Percentiles rank a stretch among this genome's conserved stretches.
Conservation (phyloP, 345 rosid species). For the Eucalyptus shirleyi region DNA sequence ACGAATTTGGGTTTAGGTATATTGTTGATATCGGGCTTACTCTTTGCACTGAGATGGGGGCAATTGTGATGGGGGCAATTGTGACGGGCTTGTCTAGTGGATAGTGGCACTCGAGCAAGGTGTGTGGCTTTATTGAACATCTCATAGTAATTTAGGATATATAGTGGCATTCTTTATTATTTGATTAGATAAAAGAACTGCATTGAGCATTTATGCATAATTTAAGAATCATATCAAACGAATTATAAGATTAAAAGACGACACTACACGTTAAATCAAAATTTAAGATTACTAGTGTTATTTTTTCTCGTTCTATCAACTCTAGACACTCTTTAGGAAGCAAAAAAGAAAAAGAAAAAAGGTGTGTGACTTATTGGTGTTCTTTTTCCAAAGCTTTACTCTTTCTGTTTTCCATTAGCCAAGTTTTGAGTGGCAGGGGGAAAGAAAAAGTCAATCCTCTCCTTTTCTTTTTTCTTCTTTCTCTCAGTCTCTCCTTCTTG, state of each 20-base stretch:
- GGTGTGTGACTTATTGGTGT: neutral
- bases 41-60: neutral
- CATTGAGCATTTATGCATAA: neutral
- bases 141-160: neutral
- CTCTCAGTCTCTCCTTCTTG: neutral
- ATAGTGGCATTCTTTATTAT: neutral
- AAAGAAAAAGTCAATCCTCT: neutral
- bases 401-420: neutral
- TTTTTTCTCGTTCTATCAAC: neutral
- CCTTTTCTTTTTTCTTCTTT: neutral
- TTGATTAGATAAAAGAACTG: neutral
- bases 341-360: neutral
- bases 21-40: neutral
- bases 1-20: neutral
- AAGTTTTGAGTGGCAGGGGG: neutral
- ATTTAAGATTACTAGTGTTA: rapidly evolving
- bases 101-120: neutral
- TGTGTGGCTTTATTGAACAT: neutral
- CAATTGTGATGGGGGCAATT: neutral
- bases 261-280: neutral
- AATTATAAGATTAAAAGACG: neutral
- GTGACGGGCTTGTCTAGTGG: neutral
- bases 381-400: neutral
- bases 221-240: neutral
- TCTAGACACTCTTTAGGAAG: neutral